Evolutionary conservation across 2,329 filamentous ascomycete genomes (phyloP), one percentile per base, ranked within the genome.

Genomic region (Hypoxylon rubiginosum): DNA sequence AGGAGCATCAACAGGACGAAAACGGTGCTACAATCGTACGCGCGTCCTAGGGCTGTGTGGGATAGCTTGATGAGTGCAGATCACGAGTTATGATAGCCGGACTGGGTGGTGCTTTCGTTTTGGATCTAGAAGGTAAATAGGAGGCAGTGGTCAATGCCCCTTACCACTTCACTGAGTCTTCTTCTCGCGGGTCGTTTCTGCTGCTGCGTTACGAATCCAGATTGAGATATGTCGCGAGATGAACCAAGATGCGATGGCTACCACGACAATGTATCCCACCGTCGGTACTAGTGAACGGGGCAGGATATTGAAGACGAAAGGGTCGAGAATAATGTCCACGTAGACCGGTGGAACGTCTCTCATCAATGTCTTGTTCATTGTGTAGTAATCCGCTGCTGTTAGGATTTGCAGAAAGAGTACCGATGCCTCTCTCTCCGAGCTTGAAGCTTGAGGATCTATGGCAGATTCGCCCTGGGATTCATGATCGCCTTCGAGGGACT

Each of bases 291-390:
- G 82, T 3, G 94, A 97, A 55, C 84, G 84, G 11, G 96, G 96
- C 56, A 98, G 84, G 15, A 94, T 75, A 81, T 97, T 96, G 74
- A 90, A 80, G 43, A 97, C 66, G 75, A 91, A 98, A 0, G 94
- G 94, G 78, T 98, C 96, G 24, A 99, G 87, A 73, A 97, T 92
- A 78, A 90, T 79, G 72, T 99, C 95, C 55, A 91, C 91, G 57
- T 89, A 82, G 3, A 98, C 93, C 0, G 89, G 87, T 1, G 90
- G 90, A 13, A 92, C 91, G 66, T 85, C 74, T 52, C 82, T 79
- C 95, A 98, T 98, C 73, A 97, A 85, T 1, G 85, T 85, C 66
- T 82, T 79, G 76, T 97, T 86, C 63, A 88, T 85, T 10, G 92
- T 91, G 79, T 92, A 97, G 82, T 95, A 99, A 73, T 97, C 93